Evolutionary conservation across 164 flowering plant genomes (phyloP), one percentile per base, ranked within the genome.

Genomic region (Aristolochia californica): DNA sequence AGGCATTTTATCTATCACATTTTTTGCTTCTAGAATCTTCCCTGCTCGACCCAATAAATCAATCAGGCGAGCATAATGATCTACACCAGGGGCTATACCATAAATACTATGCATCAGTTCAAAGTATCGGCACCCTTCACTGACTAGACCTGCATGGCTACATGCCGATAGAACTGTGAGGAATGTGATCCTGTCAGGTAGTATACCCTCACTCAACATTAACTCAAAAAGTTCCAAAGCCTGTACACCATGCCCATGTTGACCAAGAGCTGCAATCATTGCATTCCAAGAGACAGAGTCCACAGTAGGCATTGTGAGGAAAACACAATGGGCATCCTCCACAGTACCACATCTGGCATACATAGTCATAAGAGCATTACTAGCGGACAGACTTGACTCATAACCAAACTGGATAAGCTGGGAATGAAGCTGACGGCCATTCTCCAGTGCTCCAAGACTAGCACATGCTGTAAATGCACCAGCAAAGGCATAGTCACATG

Each of bases 1-100:
- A 50, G 88, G 97, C 86, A 87, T 73, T 22, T 60, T 58, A 23
- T 72, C 69, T 25, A 86, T 80, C 56, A 80, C 68, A 24, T 69
- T 56, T 62, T 77, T 62, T 8, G 91, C 97, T 66, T 87, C 83
- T n/a, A 71, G 63, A 26, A 84, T 73, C 53, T 60, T 74, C 52
- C 95, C 97, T 28, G 95, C 89, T 53, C 95, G 81, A 59, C 88
- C 76, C 38, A 84, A 65, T 71, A 87, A 67, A 77, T 89, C 97
- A 55, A 85, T 75, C 59, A 83, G 26, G 10, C 90, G 79, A 15
- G 91, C 89, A 71, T 80, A 87, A 70, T 87, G 97, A 64, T 89
- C 97, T 68, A 77, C 82, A 51, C 79, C 83, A 0, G 97, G 90
- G 30, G 14, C 60, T 49, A 87, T 83, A 49, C 78, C 81, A 57